These are phyloP conservation scores for Wickerhamiella qilinensis DNA, from an alignment of 805 yeast genomes.

Conservation along the genomic window DNA sequence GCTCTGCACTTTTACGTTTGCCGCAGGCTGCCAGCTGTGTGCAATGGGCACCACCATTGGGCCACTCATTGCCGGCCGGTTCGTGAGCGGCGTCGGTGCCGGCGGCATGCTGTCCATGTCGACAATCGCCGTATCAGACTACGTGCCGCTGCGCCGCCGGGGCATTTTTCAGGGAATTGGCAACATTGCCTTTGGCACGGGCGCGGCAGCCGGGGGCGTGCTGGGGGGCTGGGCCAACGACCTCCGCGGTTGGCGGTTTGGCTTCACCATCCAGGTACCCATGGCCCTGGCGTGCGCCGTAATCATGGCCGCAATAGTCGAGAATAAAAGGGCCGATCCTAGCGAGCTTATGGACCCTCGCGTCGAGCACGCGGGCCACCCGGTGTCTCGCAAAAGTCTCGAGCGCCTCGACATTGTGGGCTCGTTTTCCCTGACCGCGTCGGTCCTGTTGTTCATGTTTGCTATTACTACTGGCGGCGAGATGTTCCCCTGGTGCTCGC, in stretches of 20 bases:
- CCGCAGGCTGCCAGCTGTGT: slow-evolving; percentile 32
- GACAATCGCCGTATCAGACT: slow-evolving; percentile 61
- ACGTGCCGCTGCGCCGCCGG: slow-evolving; percentile 59
- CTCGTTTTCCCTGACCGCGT: slow-evolving; percentile 37
- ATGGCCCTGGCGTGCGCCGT: slow-evolving; percentile 23
- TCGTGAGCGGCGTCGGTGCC: slow-evolving; percentile 81
- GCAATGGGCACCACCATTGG: slow-evolving; percentile 39
- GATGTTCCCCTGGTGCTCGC: slow-evolving; percentile 30
- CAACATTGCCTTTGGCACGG: slow-evolving; percentile 60
- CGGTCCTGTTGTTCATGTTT: slow-evolving; percentile 42
- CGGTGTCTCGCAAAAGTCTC: slow-evolving; percentile 31
- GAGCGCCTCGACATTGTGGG: slow-evolving; percentile 55
- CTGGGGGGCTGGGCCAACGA: slow-evolving; percentile 38
- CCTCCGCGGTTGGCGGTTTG: slow-evolving; percentile 47
- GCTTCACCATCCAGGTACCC: slow-evolving; percentile 27
- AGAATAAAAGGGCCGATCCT: slow-evolving; percentile 8
- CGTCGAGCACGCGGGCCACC: slow-evolving; percentile 8
- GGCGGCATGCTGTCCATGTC: slow-evolving; percentile 69
- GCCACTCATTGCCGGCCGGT: slow-evolving; percentile 53
- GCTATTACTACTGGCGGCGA: slow-evolving; percentile 55
- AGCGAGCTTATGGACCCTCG: slow-evolving; percentile 17
- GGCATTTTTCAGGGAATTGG: slow-evolving; percentile 75
- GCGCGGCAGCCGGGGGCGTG: slow-evolving; percentile 56
- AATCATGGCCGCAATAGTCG: slow-evolving; percentile 17
- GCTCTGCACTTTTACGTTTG: slow-evolving; percentile 28